These are phyloP conservation scores for Paracorniculantispora psalliotae DNA, from an alignment of 2,329 filamentous ascomycete species.

Conservation along the genomic window DNA sequence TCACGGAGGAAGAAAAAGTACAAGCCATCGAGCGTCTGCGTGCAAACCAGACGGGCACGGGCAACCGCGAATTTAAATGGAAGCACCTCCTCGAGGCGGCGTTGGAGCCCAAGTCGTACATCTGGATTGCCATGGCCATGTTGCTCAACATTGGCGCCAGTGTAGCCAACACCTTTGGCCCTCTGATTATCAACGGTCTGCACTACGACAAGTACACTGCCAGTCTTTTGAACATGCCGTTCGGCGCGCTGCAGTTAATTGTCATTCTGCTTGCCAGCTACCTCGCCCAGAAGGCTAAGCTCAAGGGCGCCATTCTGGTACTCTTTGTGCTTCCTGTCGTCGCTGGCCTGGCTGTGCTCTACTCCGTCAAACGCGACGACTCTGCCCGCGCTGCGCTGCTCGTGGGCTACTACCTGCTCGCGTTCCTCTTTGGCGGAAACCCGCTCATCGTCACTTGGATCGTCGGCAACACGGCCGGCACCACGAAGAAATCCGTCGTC, in stretches of 20 bases:
- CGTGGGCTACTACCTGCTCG: slow-evolving; percentile 59
- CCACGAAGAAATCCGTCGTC: slow-evolving; percentile 60
- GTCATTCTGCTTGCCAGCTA: slow-evolving; percentile 56
- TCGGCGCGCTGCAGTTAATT: slow-evolving; percentile 56
- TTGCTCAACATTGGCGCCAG: slow-evolving; percentile 60
- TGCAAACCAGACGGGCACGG: slow-evolving; percentile 70
- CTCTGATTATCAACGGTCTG: slow-evolving; percentile 56
- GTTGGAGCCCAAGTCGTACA: slow-evolving; percentile 47
- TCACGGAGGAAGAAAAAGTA: slow-evolving; percentile 61
- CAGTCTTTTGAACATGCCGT: slow-evolving; percentile 62
- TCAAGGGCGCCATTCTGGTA: slow-evolving; percentile 54
- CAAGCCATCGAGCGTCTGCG: slow-evolving; percentile 68
- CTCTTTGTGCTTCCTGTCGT: slow-evolving; percentile 55
- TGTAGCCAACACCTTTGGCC: slow-evolving; percentile 61
- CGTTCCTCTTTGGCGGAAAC: slow-evolving; percentile 62
- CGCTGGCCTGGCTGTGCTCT: slow-evolving; percentile 53
- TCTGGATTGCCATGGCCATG: slow-evolving; percentile 57
- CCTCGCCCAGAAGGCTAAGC: slow-evolving; percentile 49
- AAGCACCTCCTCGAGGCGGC: slow-evolving; percentile 54
- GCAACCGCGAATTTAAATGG: slow-evolving; percentile 63
- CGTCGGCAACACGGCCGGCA: slow-evolving; percentile 62
- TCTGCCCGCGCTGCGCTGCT: slow-evolving; percentile 44
- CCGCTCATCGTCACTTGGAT: slow-evolving; percentile 65
- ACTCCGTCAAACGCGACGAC: slow-evolving; percentile 41
- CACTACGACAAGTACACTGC: slow-evolving; percentile 55